Evolutionary conservation across 768 basidiomycete species (phyloP), one percentile per base, ranked within the genome.

Genomic region (Kockovaella imperatae): DNA sequence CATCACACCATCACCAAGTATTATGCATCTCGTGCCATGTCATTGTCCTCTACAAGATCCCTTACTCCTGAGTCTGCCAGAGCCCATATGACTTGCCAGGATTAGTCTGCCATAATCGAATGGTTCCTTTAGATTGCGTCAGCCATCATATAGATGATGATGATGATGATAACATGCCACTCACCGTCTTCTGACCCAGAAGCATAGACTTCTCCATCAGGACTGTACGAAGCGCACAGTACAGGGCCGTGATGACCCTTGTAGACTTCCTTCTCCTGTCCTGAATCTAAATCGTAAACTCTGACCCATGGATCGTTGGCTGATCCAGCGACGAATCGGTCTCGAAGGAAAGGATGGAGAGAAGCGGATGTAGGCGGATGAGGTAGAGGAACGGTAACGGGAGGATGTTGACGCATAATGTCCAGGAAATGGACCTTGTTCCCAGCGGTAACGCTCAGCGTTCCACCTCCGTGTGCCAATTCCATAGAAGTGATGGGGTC

Each of bases 191-290:
- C 93, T 61, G 87, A 91, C 42, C 93, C 95, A 62, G 87, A 90
- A 29, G 93, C 93, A 69, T 87, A 97, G 77, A 95, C 80, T 75
- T 97, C 95, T 20, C 93, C 93, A 68, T 97, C 93, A 0, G 93
- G 93, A 65, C 85, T 87, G 71, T 83, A 93, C 61, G 86, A 84
- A 39, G 93, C 84, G 46, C 86, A 87, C 61, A 93, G 89, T 15
- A 97, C 91, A 17, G 93, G 91, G 20, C 93, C 95, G 67, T 97
- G 95, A 64, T 97, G 95, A 3, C 93, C 93, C 71, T 95, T 93
- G 49, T 90, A 77, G 25, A 95, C 79, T 49, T 96, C 93, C 54
- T 79, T 74, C 74, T 99, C 91, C 69, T 84, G 82, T 1, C 93
- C 95, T 26, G 84, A 80, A 31, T 69, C 61, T 64, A 91, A 81